Evolutionary conservation across 83 land plant genomes (phyloP).

Genomic region (Thuja plicata): DNA sequence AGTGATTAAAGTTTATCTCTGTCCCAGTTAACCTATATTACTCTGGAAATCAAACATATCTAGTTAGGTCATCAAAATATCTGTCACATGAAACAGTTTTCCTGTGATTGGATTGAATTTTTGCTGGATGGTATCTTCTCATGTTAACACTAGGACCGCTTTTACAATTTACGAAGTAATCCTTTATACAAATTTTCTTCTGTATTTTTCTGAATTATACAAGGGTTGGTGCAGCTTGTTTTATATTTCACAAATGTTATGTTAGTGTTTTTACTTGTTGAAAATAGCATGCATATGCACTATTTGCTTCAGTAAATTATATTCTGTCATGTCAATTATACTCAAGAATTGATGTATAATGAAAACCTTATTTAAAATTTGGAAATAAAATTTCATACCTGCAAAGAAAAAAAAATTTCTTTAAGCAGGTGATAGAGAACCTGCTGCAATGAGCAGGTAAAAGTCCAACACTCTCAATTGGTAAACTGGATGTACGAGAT

Average conservation of each 20-base stretch:
- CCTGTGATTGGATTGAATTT: background rate
- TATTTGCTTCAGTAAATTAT: background rate
- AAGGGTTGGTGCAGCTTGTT: background rate
- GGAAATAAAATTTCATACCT: slow-evolving; percentile 42
- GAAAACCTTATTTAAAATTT: background rate
- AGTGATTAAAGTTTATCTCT: background rate
- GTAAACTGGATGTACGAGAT: slow-evolving; percentile 88
- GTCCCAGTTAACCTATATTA: background rate
- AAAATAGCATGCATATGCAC: slow-evolving; percentile 1
- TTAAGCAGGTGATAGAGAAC: slow-evolving; percentile 88
- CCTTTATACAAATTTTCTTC: background rate
- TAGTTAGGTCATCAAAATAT: background rate
- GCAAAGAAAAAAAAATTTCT: slow-evolving; percentile 78
- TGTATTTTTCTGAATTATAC: background rate
- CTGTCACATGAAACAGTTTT: background rate
- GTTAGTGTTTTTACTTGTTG: background rate
- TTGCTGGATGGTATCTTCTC: background rate
- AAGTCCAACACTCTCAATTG: slow-evolving; percentile 74
- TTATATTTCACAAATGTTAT: background rate
- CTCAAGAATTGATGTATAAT: background rate
- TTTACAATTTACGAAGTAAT: background rate
- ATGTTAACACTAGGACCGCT: background rate
- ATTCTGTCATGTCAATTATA: background rate
- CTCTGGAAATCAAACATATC: background rate
- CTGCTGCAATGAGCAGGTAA: slow-evolving; percentile 90